Evolutionary conservation across 345 rosid genomes (phyloP), one percentile per base, ranked within the genome.

Genomic region (Noccaea caerulescens): DNA sequence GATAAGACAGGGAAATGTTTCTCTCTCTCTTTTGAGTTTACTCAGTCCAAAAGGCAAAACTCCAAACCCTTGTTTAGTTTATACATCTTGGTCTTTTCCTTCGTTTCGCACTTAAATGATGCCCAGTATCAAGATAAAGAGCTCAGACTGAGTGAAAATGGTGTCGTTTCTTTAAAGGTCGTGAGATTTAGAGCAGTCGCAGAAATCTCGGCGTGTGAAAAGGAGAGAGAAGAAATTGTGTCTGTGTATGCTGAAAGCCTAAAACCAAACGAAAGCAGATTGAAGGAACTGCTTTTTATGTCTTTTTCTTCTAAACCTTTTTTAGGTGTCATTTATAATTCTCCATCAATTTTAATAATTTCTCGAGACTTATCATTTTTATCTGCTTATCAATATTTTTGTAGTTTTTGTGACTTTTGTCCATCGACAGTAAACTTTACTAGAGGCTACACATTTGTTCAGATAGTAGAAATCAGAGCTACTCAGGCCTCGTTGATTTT

Each of bases 181-280:
- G 71, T 30, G 53, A 60, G 50, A 58, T 10, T 10, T 9, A 51
- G 72, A 74, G 49, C 33, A 67, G 69, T 64, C 49, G 62, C 57
- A 55, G 52, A 73, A 67, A 73, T 70, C 66, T 72, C 72, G 66
- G 66, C 72, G 52, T 49, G 36, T 3, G 36, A 70, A 52, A 33
- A 55, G 69, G 50, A 66, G 49, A 54, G 43, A 25, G 8, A 36
- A 71, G 36, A 37, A 43, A 16, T 16, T 33, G 27, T 25, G 71
- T 38, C 11, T 20, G 39, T 23, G 34, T 61, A 70, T 72, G 10
- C 57, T 45, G 13, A 16, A 55, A n/a, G n/a, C n/a, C n/a, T n/a
- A n/a, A n/a, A n/a, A 32, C 27, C 43, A 41, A 41, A 43, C 37
- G 59, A 72, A 52, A 18, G 62, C 18, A 65, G 49, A 7, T 46